A percentile compares a stretch with the other conserved stretches of the same genome.
Evolutionary conservation across 2,329 filamentous ascomycete genomes (phyloP).

Genomic region (Xylaria sp.): DNA sequence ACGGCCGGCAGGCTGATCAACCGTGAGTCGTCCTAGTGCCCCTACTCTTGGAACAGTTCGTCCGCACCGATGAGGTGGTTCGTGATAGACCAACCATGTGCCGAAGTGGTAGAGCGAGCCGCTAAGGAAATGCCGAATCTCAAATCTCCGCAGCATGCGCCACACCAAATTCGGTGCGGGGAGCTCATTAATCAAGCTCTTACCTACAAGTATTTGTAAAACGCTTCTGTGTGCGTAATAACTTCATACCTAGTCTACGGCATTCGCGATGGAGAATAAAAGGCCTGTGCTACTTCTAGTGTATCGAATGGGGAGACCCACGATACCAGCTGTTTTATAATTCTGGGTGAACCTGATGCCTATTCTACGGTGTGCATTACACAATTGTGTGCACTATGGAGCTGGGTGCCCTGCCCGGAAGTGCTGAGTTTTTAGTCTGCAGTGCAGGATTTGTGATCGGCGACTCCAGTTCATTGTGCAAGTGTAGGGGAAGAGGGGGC

Average conservation of each 20-base stretch:
- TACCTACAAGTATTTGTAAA: neutral
- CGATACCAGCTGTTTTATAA: neutral
- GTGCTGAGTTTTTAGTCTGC: neutral
- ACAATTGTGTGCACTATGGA: slow-evolving; percentile 2
- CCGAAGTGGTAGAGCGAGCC: neutral
- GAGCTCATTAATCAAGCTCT: no score
- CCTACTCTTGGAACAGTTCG: neutral
- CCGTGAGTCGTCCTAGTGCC: neutral
- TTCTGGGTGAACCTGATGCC: neutral
- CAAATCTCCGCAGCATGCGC: neutral
- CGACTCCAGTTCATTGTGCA: slow-evolving; percentile 1
- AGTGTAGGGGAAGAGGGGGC: neutral
- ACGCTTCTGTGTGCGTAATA: neutral
- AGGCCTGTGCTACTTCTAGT: neutral
- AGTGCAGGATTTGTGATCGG: slow-evolving; percentile 1
- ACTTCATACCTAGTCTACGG: neutral
- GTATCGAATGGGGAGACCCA: neutral
- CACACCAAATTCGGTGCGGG: neutral
- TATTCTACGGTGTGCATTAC: neutral
- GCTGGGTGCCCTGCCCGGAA: neutral
- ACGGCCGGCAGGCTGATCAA: neutral
- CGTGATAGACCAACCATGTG: slow-evolving; percentile 1
- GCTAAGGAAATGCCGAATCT: slow-evolving; percentile 8
- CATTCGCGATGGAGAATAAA: neutral
- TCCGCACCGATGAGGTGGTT: neutral